Evolutionary conservation across 169 alveolate genomes (phyloP).

Genomic region (Cryptosporidium bovis): DNA sequence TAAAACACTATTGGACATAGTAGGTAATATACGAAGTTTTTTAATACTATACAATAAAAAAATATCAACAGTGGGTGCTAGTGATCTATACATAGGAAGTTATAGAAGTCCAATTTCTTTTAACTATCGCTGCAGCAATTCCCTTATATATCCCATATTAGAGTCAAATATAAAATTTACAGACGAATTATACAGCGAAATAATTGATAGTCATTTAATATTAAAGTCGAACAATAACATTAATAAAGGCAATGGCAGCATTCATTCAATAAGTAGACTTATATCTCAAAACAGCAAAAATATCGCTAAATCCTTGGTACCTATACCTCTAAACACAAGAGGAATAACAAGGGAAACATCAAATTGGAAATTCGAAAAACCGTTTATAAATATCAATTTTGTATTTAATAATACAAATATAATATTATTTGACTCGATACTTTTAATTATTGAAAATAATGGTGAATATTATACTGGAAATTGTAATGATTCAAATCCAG

Average conservation of each 20-base stretch:
- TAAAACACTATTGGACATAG: slow-evolving; percentile 6
- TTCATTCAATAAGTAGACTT: too few relatives aligned
- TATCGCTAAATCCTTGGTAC: slow-evolving; percentile 19
- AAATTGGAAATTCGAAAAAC: slow-evolving; percentile 47
- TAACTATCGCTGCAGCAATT: slow-evolving; percentile 46
- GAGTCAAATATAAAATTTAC: slow-evolving; percentile 8
- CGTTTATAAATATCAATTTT: slow-evolving; percentile 34
- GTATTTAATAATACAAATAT: slow-evolving; percentile 57
- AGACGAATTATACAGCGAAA: background rate
- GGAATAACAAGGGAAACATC: slow-evolving; percentile 35
- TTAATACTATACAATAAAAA: slow-evolving; percentile 5
- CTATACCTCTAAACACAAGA: slow-evolving; percentile 60
- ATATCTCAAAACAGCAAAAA: slow-evolving; percentile 34
- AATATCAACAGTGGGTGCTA: slow-evolving; percentile 25
- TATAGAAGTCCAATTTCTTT: slow-evolving; percentile 57
- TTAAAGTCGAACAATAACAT: background rate
- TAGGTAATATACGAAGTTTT: background rate
- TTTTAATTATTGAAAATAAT: slow-evolving; percentile 21
- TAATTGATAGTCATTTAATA: background rate
- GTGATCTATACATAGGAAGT: slow-evolving; percentile 52
- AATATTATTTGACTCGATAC: slow-evolving; percentile 36
- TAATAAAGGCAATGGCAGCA: background rate
- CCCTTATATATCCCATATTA: slow-evolving; percentile 43
- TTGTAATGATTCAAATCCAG: background rate
- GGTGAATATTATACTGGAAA: background rate